phyloP scores from a whole-genome alignment of 2,329 filamentous ascomycete genomes.

The Diaporthe capsici region DNA sequence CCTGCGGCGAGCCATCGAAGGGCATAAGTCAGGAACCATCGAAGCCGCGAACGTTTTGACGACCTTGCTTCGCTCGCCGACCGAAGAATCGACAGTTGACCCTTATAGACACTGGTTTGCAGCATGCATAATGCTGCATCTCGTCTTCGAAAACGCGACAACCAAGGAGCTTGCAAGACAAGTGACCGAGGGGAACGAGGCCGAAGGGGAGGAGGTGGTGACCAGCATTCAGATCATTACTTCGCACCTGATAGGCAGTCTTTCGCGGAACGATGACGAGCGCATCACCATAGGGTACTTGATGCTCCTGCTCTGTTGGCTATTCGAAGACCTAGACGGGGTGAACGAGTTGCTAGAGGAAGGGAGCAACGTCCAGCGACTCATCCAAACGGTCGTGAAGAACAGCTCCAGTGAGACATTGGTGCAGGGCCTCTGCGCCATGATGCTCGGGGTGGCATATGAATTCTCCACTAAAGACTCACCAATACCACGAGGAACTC shows the following conservation, averaged over 20 bases:
- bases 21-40: conserved; percentile 82
- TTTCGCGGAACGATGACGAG: conserved; percentile 83
- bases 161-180: conserved; percentile 85
- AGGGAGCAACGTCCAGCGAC: conserved; percentile 89
- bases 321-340: conserved; percentile 92
- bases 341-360: conserved; percentile 95
- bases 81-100: conserved; percentile 75
- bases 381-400: conserved; percentile 80
- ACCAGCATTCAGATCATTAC: conserved; percentile 92
- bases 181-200: conserved; percentile 90
- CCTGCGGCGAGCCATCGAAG: conserved; percentile 88
- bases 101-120: conserved; percentile 94
- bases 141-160: conserved; percentile 83
- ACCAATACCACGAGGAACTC: conserved; percentile 83
- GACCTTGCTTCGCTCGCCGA: conserved; percentile 79
- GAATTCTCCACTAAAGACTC: conserved; percentile 99
- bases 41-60: conserved; percentile 91
- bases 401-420: conserved; percentile 74
- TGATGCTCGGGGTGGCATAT: conserved; percentile 89
- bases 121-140: conserved; percentile 86
- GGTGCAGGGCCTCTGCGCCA: conserved; percentile 85
- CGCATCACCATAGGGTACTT: conserved; percentile 87
- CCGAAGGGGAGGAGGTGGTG: conserved; percentile 92
- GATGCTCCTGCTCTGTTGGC: conserved; percentile 89
- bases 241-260: conserved; percentile 84